Evolutionary conservation across 768 basidiomycete genomes (phyloP), one percentile per base, ranked within the genome.

Genomic region (Hydnum rufescens): DNA sequence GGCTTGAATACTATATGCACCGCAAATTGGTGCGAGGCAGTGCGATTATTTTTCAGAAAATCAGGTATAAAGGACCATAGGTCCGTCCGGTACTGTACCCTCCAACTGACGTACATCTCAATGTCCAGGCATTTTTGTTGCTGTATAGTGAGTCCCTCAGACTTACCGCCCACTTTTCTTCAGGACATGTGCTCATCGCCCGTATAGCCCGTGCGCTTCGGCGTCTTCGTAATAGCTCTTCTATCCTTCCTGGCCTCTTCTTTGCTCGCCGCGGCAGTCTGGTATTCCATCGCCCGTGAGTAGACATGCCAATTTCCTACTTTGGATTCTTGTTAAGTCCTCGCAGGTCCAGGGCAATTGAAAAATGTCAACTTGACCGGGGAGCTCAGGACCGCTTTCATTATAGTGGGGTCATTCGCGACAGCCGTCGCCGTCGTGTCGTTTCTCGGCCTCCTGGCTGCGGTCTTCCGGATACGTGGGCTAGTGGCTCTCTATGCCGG

Each of bases 91-190:
- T n/a, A n/a, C n/a, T n/a, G n/a, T n/a, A n/a, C n/a, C n/a, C n/a
- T n/a, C n/a, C n/a, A n/a, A n/a, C n/a, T n/a, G n/a, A n/a, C n/a
- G n/a, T n/a, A n/a, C n/a, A n/a, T n/a, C n/a, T n/a, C 13, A 39
- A 47, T 47, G 44, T 16, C 44, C 13, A 47, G 26, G 44, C 44
- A 47, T 26, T 47, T 47, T 25, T 47, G 44, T 47, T 47, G 44
- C 26, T 47, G 44, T 28, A 47, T 47, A 13, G 44, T 47, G 26
- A 47, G 44, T 47, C 8, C 8, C 34, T 8, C 8, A 39, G 19
- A 39, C 44, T 47, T 39, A 22, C 44, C 26, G 44, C 44, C 13
- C 44, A 8, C 16, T 47, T 26, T 47, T 47, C 8, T 16, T 28
- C 13, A 13, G 8, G 13, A 8, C 44, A 47, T 13, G 13, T 1